Evolutionary conservation across 1,284 basidiomycete species (phyloP), one percentile per base, ranked within the genome.

Genomic region (Athelia psychrophila): DNA sequence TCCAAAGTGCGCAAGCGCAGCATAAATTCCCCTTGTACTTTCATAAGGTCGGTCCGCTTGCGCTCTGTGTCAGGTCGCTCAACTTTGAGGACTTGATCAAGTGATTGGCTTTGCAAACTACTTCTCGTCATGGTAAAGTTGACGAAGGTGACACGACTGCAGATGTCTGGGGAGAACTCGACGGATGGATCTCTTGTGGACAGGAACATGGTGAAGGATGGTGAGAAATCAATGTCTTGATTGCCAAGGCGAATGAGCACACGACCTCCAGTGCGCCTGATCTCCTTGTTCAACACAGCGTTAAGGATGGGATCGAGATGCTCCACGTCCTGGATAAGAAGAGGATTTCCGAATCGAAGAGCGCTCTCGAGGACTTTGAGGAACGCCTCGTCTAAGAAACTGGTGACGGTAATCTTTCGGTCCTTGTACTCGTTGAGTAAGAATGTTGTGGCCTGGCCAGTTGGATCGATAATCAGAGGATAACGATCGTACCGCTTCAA

Each of bases 101-200:
- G 81, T 0, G 95, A 97, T 70, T 99, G 97, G 57, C 94, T 98
- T 70, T 99, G 96, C 33, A 99, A 79, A 80, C 95, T 98, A 69
- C 94, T 94, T 54, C 95, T 84, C 0, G 97, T 99, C 93, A 99
- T 99, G 16, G 96, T 99, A 72, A 99, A 99, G 77, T 99, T 99
- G 76, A 99, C 96, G 65, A 99, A 98, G 0, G 96, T 97, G 33
- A 99, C 97, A 54, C 97, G 86, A 75, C 94, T 97, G 79, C 96
- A 99, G 56, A 99, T 95, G 67, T 99, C 96, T 1, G 97, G 95
- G 19, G 96, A 93, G 72, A 99, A 98, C 63, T 98, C 95, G 56
- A 98, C 91, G 0, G 95, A 96, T 1, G 98, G 95, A 69, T 99
- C 95, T 22, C 96, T 81, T 8, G 97, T 99, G 2, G 97, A 93